These are phyloP conservation scores for Barbatosphaeria neglecta DNA, from an alignment of 495 filamentous ascomycete species.

Conservation along the genomic window DNA sequence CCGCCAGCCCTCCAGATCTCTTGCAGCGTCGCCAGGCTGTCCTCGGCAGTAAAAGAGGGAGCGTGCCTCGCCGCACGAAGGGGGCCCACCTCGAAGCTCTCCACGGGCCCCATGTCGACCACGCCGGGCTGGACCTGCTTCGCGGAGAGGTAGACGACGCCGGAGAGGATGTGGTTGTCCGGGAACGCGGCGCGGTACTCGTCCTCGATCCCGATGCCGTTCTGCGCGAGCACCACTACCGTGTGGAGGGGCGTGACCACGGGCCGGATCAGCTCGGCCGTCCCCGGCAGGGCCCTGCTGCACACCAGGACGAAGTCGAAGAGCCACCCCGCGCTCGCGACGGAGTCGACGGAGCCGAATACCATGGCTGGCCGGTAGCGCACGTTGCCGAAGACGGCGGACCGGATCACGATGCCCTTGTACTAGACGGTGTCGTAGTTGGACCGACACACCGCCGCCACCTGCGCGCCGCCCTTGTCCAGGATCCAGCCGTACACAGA, in stretches of 20 bases:
- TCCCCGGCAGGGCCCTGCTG: conserved; percentile 26
- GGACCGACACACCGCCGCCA: conserved; percentile 42
- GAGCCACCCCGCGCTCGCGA: conserved; percentile 21
- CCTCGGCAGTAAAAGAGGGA: not conserved
- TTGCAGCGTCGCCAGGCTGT: conserved; percentile 20
- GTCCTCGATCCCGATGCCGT: conserved; percentile 44
- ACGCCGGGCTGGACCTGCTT: conserved; percentile 28
- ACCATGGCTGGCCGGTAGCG: conserved; percentile 25
- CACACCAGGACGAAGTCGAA: conserved; percentile 45
- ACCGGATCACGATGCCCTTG: conserved; percentile 41
- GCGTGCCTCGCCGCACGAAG: conserved; percentile 21
- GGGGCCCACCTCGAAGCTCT: conserved; percentile 34
- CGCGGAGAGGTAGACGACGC: conserved; percentile 36
- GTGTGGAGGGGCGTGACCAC: conserved; percentile 27
- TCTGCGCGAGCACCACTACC: conserved; percentile 41
- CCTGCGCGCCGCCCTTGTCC: conserved; percentile 23
- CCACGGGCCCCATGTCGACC: conserved; percentile 18
- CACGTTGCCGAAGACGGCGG: conserved; percentile 29
- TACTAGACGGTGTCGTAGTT: conserved; percentile 38
- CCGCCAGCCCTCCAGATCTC: conserved; percentile 24
- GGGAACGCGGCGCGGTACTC: conserved; percentile 33
- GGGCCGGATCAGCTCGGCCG: conserved; percentile 25
- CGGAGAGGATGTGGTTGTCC: conserved; percentile 27
- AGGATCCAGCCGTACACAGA: conserved; percentile 38
- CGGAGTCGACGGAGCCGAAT: conserved; percentile 26